Evolutionary conservation across 495 filamentous ascomycete genomes (phyloP).

Genomic region (Thermothielavioides terrestris): DNA sequence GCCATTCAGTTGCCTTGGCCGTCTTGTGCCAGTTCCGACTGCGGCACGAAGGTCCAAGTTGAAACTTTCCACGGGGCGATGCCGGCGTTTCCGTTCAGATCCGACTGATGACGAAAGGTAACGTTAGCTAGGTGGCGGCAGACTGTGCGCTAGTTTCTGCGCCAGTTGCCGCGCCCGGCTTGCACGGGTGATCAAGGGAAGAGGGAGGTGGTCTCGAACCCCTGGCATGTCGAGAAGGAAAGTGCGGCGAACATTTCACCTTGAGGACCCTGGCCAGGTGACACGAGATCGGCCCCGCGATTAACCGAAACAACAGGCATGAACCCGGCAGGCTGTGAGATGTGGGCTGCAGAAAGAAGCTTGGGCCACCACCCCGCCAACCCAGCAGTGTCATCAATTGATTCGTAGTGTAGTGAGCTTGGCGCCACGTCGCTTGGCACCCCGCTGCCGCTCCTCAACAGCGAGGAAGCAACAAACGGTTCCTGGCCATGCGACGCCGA

Average conservation of each 20-base stretch:
- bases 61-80: neutral
- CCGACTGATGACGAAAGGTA: no score
- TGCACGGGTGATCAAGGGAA: no score
- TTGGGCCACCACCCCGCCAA: conserved; percentile 7
- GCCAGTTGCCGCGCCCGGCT: no score
- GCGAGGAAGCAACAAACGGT: neutral
- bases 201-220: no score
- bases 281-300: conserved; percentile 7
- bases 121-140: neutral
- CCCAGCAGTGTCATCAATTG: conserved; percentile 3
- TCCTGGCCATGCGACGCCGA: conserved; percentile 10
- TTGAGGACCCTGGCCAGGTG: no score
- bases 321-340: neutral
- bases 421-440: no score
- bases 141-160: no score
- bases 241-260: no score
- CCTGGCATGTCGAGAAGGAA: no score
- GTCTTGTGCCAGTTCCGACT: neutral
- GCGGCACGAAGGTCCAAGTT: no score
- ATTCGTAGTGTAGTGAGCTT: no score
- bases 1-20: neutral
- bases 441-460: no score
- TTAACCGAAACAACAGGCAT: neutral
- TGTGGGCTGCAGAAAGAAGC: neutral
- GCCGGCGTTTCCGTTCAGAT: neutral